Evolutionary conservation across 1,284 basidiomycete species (phyloP).

Genomic region (Kwoniella shivajii): DNA sequence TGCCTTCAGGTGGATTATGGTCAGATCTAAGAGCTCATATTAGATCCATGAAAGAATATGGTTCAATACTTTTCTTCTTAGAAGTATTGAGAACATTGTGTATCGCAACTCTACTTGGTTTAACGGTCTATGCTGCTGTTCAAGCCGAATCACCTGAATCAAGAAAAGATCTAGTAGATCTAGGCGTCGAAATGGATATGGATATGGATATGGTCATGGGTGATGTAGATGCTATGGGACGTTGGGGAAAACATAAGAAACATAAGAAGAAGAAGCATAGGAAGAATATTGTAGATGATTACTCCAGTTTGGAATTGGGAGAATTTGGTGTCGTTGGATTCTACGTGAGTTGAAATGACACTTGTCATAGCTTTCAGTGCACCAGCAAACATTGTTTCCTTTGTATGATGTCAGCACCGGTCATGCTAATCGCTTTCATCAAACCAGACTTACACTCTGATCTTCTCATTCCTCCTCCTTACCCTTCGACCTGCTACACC

Average conservation of each 20-base stretch:
- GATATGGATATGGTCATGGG: slow-evolving; percentile 4
- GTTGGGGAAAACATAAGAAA: slow-evolving; percentile 23
- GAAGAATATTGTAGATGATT: slow-evolving; percentile 42
- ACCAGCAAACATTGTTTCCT: not conserved
- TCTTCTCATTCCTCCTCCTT: slow-evolving; percentile 46
- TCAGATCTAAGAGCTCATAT: slow-evolving; percentile 48
- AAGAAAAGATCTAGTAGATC: not conserved
- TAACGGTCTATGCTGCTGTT: slow-evolving; percentile 51
- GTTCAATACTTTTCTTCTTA: slow-evolving; percentile 44
- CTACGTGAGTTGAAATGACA: slow-evolving; percentile 41
- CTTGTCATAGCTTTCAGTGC: not conserved
- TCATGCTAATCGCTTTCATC: not conserved
- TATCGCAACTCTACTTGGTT: slow-evolving; percentile 43
- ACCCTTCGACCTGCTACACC: slow-evolving; percentile 40
- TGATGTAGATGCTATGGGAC: slow-evolving; percentile 4
- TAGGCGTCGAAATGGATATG: not conserved
- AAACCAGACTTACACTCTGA: slow-evolving; percentile 44
- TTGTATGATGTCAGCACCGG: no score
- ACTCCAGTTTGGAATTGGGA: slow-evolving; percentile 50
- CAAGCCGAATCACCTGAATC: slow-evolving; percentile 42
- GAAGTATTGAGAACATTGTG: slow-evolving; percentile 45
- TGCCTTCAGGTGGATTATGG: slow-evolving; percentile 48
- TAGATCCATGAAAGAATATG: slow-evolving; percentile 40
- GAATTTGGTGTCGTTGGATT: slow-evolving; percentile 51
- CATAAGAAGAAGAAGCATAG: slow-evolving; percentile 42